phyloP scores from a whole-genome alignment of 495 filamentous ascomycete species.

The Tuber indicum region DNA sequence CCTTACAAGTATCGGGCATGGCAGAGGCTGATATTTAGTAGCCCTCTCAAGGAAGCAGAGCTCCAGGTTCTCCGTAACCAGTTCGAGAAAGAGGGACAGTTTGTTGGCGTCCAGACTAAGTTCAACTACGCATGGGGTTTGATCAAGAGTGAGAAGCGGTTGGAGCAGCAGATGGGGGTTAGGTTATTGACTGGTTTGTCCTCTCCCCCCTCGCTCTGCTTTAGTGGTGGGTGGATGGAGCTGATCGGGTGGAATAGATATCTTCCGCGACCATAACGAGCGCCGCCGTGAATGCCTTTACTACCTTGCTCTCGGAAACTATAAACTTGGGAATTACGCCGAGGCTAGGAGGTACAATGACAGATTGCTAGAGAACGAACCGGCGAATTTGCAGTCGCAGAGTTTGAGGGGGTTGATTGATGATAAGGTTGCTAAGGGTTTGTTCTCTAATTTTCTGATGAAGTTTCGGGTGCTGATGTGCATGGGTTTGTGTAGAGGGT shows the following conservation, averaged over 20 bases:
- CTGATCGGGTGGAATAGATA: constrained; percentile 50
- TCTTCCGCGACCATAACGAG: constrained; percentile 86
- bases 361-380: constrained; percentile 78
- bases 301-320: constrained; percentile 93
- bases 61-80: constrained; percentile 84
- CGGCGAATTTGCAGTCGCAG: constrained; percentile 76
- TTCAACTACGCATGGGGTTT: constrained; percentile 99
- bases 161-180: constrained; percentile 91
- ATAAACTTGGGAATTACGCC: constrained; percentile 94
- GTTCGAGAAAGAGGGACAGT: constrained; percentile 93
- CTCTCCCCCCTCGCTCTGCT: not conserved
- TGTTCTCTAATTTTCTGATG: constrained; percentile 4
- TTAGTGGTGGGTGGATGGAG: not conserved
- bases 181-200: constrained; percentile 62
- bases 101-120: constrained; percentile 94
- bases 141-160: constrained; percentile 77
- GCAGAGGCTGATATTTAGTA: constrained; percentile 40
- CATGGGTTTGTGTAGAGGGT: constrained; percentile 54
- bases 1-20: not conserved
- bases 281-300: constrained; percentile 95
- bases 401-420: constrained; percentile 83
- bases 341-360: constrained; percentile 95
- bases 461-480: constrained; percentile 12
- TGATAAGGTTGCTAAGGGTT: constrained; percentile 75
- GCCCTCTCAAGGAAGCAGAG: constrained; percentile 80